Conservation (phyloP, 495 filamentous ascomycete species). For the Bacidia rubella region DNA sequence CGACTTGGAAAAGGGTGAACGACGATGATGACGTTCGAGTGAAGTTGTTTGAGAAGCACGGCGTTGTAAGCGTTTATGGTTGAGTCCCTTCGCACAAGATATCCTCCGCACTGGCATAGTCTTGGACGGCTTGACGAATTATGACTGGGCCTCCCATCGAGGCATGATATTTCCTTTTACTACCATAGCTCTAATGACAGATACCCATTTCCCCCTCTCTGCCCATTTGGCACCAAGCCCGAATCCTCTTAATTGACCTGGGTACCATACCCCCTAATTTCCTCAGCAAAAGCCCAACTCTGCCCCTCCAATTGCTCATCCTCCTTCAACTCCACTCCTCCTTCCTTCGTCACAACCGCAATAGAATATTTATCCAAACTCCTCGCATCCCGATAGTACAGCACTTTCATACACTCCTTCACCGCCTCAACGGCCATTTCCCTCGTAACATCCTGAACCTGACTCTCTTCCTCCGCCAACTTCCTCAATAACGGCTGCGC, state of each 20-base stretch:
- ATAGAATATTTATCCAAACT: constrained; percentile 85
- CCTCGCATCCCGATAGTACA: constrained; percentile 93
- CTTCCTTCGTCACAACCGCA: constrained; percentile 71
- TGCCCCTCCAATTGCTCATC: constrained; percentile 64
- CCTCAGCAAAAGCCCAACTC: constrained; percentile 95
- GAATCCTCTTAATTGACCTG: neutral
- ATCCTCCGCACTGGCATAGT: no score
- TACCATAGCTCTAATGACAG: no score
- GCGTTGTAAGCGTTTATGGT: neutral
- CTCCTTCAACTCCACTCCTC: constrained; percentile 67
- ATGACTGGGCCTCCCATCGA: no score
- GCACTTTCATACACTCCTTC: constrained; percentile 91
- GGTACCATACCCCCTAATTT: constrained; percentile 59
- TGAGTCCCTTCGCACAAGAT: no score
- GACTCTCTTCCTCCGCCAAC: constrained; percentile 65
- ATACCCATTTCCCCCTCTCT: no score
- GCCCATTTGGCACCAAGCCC: no score
- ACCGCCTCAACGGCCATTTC: constrained; percentile 70
- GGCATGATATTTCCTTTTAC: no score
- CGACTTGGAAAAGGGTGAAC: neutral
- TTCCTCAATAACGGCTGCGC: constrained; percentile 82
- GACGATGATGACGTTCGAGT: neutral
- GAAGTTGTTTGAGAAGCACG: no score
- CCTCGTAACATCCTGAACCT: constrained; percentile 49
- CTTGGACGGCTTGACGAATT: no score